These are phyloP conservation scores for Talaromyces piceae DNA, from an alignment of 2,329 filamentous ascomycete genomes.

Conservation along the genomic window DNA sequence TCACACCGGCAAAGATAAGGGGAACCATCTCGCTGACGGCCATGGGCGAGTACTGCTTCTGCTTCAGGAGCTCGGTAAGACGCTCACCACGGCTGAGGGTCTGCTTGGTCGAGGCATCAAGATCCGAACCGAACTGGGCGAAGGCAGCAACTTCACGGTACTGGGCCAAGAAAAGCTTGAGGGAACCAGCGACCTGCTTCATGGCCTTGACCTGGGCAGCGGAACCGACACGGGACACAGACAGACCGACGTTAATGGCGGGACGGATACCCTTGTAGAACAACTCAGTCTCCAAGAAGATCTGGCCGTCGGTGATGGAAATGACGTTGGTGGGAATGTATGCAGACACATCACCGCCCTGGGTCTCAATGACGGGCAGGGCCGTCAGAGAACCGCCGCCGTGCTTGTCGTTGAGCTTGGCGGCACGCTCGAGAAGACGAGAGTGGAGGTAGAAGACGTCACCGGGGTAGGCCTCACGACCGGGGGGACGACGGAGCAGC, in stretches of 20 bases:
- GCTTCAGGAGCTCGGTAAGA: conserved; percentile 97
- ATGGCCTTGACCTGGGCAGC: conserved; percentile 99
- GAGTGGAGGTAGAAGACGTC: conserved; percentile 99
- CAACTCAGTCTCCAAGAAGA: conserved; percentile 97
- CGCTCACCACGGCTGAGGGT: conserved; percentile 97
- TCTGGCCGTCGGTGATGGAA: conserved; percentile 99
- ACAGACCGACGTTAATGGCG: conserved; percentile 99
- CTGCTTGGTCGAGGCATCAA: conserved; percentile 98
- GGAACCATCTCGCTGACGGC: conserved; percentile 99
- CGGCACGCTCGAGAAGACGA: conserved; percentile 96
- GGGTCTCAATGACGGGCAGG: conserved; percentile 96
- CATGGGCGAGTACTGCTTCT: conserved; percentile 99
- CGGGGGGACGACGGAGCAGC: conserved; percentile 91
- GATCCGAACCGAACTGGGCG: conserved; percentile 99
- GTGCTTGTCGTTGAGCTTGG: conserved; percentile 96
- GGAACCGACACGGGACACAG: conserved; percentile 98
- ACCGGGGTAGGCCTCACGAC: conserved; percentile 98
- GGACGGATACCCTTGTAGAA: conserved; percentile 99
- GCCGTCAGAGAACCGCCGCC: conserved; percentile 96
- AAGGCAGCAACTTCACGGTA: conserved; percentile 99
- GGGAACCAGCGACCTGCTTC: conserved; percentile 99
- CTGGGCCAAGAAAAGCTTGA: conserved; percentile 99
- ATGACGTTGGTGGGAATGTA: conserved; percentile 99
- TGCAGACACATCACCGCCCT: conserved; percentile 99
- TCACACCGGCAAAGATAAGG: conserved; percentile 98